phyloP scores from a whole-genome alignment of 1,139 yeast genomes.

The Pneumocystis oryctolagi region DNA sequence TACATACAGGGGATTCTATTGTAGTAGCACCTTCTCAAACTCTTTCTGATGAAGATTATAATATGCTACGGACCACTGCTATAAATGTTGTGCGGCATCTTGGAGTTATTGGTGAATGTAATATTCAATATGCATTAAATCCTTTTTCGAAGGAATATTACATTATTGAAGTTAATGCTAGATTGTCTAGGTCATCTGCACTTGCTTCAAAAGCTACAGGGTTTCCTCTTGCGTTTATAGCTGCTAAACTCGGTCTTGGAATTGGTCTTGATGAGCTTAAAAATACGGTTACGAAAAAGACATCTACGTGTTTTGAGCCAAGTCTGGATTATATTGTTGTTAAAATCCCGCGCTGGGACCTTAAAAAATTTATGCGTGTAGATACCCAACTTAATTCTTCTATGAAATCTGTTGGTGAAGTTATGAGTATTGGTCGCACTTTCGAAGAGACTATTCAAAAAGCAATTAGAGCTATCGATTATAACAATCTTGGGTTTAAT shows the following conservation, averaged over 20 bases:
- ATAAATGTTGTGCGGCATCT: constrained; percentile 92
- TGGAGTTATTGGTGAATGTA: constrained; percentile 99
- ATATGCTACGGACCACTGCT: constrained; percentile 96
- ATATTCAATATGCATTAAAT: constrained; percentile 91
- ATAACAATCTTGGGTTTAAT: constrained; percentile 86
- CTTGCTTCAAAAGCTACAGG: constrained; percentile 98
- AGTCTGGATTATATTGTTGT: constrained; percentile 94
- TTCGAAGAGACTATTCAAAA: constrained; percentile 97
- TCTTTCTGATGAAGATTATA: constrained; percentile 89
- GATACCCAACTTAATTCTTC: constrained; percentile 78
- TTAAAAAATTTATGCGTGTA: constrained; percentile 88
- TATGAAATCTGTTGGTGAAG: constrained; percentile 98
- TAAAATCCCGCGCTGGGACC: constrained; percentile 98
- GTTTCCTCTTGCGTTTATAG: constrained; percentile 94
- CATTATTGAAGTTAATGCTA: constrained; percentile 94
- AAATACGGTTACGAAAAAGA: constrained; percentile 86
- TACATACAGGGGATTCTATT: constrained; percentile 97
- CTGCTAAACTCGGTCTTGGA: constrained; percentile 91
- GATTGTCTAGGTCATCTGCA: constrained; percentile 95
- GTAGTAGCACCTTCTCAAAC: constrained; percentile 99
- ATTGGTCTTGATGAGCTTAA: constrained; percentile 83
- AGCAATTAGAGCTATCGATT: constrained; percentile 93
- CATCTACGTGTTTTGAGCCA: constrained; percentile 96
- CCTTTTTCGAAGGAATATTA: constrained; percentile 92
- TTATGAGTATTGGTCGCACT: constrained; percentile 94